phyloP scores from a whole-genome alignment of 305 asterid genomes.

The Fraxinus platypoda region DNA sequence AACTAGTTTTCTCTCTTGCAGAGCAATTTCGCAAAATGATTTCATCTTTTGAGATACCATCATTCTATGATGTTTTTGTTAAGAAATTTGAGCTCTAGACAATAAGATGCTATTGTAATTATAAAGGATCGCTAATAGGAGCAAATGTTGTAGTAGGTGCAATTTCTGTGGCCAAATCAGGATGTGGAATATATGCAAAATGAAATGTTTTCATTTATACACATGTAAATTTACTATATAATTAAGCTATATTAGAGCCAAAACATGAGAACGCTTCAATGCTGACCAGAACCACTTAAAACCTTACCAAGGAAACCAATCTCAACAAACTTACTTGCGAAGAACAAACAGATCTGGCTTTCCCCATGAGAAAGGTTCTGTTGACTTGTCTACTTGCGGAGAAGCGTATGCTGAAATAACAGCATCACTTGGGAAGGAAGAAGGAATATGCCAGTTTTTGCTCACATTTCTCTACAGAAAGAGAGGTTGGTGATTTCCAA shows the following conservation, averaged over 20 bases:
- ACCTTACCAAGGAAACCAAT: background rate
- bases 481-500: constrained; percentile 1
- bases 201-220: background rate
- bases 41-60: background rate
- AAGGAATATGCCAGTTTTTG: constrained; percentile 93
- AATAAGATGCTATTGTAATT: background rate
- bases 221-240: background rate
- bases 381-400: constrained; percentile 94
- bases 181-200: background rate
- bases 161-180: background rate
- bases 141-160: constrained; percentile 3
- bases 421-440: constrained; percentile 85
- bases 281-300: background rate
- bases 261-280: background rate
- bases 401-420: constrained; percentile 78
- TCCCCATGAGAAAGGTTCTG: constrained; percentile 87
- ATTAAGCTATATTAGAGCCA: background rate
- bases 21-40: background rate
- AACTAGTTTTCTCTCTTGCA: background rate
- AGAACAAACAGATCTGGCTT: constrained; percentile 89
- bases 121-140: background rate
- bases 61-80: background rate
- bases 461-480: constrained; percentile 84
- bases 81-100: constrained; percentile 1
- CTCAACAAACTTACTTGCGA: constrained; percentile 67